Evolutionary conservation across 1,284 basidiomycete species (phyloP).

Genomic region (Boletellus dicymbophilus): DNA sequence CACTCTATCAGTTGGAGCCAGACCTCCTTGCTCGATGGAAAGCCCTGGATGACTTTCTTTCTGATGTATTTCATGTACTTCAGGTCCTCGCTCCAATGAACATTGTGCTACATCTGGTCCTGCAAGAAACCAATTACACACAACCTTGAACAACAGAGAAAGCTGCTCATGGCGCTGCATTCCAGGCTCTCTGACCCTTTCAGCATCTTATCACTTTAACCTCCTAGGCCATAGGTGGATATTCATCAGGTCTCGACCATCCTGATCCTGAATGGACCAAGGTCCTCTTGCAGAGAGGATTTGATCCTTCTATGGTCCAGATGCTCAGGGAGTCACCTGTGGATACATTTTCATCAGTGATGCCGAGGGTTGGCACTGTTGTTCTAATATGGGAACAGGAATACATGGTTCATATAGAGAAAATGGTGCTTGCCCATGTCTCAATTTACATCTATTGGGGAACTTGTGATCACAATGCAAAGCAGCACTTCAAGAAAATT

Average conservation of each 20-base stretch:
- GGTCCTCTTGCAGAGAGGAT: slow-evolving; percentile 3
- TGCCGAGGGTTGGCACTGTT: not conserved
- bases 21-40: slow-evolving; percentile 2
- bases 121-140: not conserved
- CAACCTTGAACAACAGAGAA: not conserved
- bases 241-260: not conserved
- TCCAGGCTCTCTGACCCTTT: slow-evolving; percentile 2
- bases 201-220: slow-evolving; percentile 3
- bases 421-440: slow-evolving; percentile 2
- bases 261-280: not conserved
- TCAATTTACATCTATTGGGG: slow-evolving; percentile 6
- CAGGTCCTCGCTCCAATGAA: slow-evolving; percentile 1
- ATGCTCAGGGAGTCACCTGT: slow-evolving; percentile 7
- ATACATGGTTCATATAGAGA: not conserved
- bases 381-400: not conserved
- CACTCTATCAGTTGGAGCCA: not conserved
- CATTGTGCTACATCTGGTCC: slow-evolving; percentile 1
- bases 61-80: not conserved
- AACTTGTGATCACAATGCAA: not conserved
- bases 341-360: not conserved
- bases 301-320: slow-evolving; percentile 6
- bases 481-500: not conserved
- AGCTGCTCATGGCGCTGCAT: not conserved
- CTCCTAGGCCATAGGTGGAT: slow-evolving; percentile 3
- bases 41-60: slow-evolving; percentile 1